phyloP scores from a whole-genome alignment of 202 grass and related monocot species.

The Panicum hallii region DNA sequence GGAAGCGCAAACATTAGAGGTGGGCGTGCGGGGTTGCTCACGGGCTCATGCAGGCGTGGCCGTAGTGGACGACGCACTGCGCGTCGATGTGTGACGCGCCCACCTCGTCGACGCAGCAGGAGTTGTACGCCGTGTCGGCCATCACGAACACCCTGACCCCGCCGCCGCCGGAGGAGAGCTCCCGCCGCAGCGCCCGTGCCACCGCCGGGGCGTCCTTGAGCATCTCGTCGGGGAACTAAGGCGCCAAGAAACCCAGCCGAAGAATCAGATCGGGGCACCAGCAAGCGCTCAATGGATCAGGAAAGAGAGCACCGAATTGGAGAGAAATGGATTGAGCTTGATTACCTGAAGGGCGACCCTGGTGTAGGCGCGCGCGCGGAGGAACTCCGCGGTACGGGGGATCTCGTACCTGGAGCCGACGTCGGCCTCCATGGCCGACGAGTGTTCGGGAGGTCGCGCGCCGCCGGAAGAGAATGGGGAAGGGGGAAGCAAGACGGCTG shows the following conservation, averaged over 20 bases:
- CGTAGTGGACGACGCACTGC: constrained; percentile 89
- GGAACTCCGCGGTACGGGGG: constrained; percentile 57
- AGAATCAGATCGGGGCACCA: neutral
- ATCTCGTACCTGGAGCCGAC: constrained; percentile 75
- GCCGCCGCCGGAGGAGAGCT: constrained; percentile 58
- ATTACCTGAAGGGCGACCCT: constrained; percentile 84
- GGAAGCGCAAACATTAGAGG: neutral
- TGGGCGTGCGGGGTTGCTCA: constrained; percentile 41
- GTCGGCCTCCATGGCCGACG: constrained; percentile 51
- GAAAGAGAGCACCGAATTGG: neutral
- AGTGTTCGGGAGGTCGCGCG: neutral
- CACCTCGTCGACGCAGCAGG: constrained; percentile 94
- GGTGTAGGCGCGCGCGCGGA: constrained; percentile 61
- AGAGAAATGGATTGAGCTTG: neutral
- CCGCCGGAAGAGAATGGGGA: neutral
- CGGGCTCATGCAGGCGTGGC: constrained; percentile 98
- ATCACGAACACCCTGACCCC: constrained; percentile 74
- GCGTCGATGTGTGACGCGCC: constrained; percentile 85
- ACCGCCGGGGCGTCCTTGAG: constrained; percentile 67
- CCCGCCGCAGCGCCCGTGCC: constrained; percentile 2
- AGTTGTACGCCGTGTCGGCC: constrained; percentile 92
- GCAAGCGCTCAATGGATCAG: constrained; percentile 4
- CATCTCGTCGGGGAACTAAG: constrained; percentile 82
- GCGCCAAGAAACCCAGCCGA: neutral
- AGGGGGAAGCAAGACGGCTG: too few relatives aligned